These are phyloP conservation scores for Ceratobasidium sp. DNA, from an alignment of 1,284 basidiomycete species.

Conservation along the genomic window DNA sequence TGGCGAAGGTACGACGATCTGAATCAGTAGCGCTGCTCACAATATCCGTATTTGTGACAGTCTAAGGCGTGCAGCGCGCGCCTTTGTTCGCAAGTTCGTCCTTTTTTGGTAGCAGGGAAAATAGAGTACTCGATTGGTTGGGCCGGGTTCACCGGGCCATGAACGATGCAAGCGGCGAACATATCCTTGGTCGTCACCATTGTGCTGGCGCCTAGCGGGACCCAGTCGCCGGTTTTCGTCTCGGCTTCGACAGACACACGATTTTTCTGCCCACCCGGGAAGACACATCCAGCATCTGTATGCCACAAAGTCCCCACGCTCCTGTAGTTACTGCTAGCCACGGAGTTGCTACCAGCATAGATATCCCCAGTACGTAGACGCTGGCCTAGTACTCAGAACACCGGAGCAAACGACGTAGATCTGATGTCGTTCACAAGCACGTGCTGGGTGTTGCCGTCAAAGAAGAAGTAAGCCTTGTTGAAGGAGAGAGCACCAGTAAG, in stretches of 20 bases:
- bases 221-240: slow-evolving; percentile 64
- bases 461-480: slow-evolving; percentile 77
- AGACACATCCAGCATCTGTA: slow-evolving; percentile 62
- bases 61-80: background rate
- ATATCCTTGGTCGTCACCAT: slow-evolving; percentile 61
- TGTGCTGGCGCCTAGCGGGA: slow-evolving; percentile 64
- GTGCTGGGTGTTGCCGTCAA: slow-evolving; percentile 65
- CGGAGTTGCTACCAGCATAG: slow-evolving; percentile 55
- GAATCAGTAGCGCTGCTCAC: slow-evolving; percentile 28
- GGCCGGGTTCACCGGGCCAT: slow-evolving; percentile 48
- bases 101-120: slow-evolving; percentile 54
- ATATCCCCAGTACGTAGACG: slow-evolving; percentile 56
- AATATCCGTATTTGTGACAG: slow-evolving; percentile 8
- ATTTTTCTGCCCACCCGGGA: slow-evolving; percentile 45
- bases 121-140: slow-evolving; percentile 58
- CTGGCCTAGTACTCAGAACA: slow-evolving; percentile 72
- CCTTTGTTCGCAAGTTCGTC: slow-evolving; percentile 23
- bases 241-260: slow-evolving; percentile 51
- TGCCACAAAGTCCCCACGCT: slow-evolving; percentile 62
- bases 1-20: background rate
- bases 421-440: slow-evolving; percentile 63
- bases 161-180: slow-evolving; percentile 67
- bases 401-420: slow-evolving; percentile 56
- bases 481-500: slow-evolving; percentile 60
- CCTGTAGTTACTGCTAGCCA: slow-evolving; percentile 47